Evolutionary conservation across 345 rosid species (phyloP).

Genomic region (Eutrema yunnanense): DNA sequence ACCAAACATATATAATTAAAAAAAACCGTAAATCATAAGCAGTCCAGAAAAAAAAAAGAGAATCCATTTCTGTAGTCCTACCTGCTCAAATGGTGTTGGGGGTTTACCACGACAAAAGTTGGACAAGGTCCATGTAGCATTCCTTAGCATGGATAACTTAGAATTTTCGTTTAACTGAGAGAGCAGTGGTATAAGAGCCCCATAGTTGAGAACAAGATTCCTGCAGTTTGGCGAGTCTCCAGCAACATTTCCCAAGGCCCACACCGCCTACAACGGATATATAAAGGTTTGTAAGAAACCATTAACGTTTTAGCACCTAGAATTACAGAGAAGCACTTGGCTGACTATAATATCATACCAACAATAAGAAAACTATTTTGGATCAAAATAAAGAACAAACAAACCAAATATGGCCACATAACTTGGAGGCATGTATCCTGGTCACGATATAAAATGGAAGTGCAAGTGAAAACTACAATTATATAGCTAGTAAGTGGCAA

Average conservation of each 20-base stretch:
- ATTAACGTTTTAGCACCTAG: background rate
- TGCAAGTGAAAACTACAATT: background rate
- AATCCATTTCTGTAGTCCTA: slow-evolving; percentile 14
- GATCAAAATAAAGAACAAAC: background rate
- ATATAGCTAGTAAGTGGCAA: slow-evolving; percentile 16
- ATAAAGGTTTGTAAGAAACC: slow-evolving; percentile 2
- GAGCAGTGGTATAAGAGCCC: slow-evolving; percentile 60
- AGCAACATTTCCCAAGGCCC: slow-evolving; percentile 84
- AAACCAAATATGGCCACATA: background rate
- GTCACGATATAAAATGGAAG: background rate
- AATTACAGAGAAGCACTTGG: background rate
- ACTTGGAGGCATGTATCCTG: background rate
- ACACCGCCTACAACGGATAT: slow-evolving; percentile 45
- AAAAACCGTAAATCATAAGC: background rate
- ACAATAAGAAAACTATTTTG: background rate
- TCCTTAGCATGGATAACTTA: slow-evolving; percentile 66
- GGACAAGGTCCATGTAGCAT: slow-evolving; percentile 77
- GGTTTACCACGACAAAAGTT: slow-evolving; percentile 79
- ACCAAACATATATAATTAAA: background rate
- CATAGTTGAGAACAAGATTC: slow-evolving; percentile 61
- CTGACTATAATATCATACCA: slow-evolving; percentile 1
- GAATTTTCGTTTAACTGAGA: slow-evolving; percentile 63
- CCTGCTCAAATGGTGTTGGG: slow-evolving; percentile 70
- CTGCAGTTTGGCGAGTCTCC: slow-evolving; percentile 71
- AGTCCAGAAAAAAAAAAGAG: slow-evolving; percentile 10